A percentile compares a stretch with the other conserved stretches of the same genome.
Evolutionary conservation across 2,329 filamentous ascomycete genomes (phyloP).

Genomic region (Alternaria consortialis): DNA sequence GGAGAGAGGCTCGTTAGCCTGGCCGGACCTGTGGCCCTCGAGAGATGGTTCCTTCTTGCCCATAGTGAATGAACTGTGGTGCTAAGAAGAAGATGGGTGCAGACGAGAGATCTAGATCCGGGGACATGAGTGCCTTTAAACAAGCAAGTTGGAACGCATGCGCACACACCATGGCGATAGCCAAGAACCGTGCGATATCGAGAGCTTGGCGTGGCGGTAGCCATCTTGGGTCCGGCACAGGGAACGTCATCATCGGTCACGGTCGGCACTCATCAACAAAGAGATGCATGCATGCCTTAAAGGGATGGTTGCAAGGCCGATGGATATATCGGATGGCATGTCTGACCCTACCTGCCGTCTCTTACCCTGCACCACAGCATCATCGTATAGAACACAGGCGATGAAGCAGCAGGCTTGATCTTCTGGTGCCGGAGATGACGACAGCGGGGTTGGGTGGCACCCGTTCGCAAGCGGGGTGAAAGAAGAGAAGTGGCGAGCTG

Average conservation of each 20-base stretch:
- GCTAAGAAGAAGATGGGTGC: constrained; percentile 33
- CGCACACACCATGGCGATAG: constrained; percentile 36
- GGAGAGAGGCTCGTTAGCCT: constrained; percentile 64
- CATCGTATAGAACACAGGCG: not conserved
- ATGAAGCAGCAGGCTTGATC: not conserved
- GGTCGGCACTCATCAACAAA: constrained; percentile 27
- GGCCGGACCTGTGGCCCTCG: constrained; percentile 54
- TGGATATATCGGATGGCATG: constrained; percentile 15
- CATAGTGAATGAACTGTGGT: constrained; percentile 42
- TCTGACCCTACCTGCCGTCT: not conserved
- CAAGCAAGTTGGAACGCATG: constrained; percentile 26
- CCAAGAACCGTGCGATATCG: constrained; percentile 40
- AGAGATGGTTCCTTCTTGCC: constrained; percentile 50
- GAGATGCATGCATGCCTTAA: constrained; percentile 22
- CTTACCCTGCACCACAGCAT: not conserved
- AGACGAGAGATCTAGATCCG: constrained; percentile 43
- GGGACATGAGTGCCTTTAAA: constrained; percentile 44
- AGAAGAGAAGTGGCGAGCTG: constrained; percentile 6
- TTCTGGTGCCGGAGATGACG: constrained; percentile 9
- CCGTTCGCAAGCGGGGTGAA: constrained; percentile 9
- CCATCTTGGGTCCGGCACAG: constrained; percentile 36
- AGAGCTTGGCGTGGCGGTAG: constrained; percentile 40
- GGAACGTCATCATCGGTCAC: constrained; percentile 38
- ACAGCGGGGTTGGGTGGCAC: constrained; percentile 4
- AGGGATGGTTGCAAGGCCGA: constrained; percentile 12